Conservation (phyloP, 1,284 basidiomycete genomes). For the Apiotrichum sp. region DNA sequence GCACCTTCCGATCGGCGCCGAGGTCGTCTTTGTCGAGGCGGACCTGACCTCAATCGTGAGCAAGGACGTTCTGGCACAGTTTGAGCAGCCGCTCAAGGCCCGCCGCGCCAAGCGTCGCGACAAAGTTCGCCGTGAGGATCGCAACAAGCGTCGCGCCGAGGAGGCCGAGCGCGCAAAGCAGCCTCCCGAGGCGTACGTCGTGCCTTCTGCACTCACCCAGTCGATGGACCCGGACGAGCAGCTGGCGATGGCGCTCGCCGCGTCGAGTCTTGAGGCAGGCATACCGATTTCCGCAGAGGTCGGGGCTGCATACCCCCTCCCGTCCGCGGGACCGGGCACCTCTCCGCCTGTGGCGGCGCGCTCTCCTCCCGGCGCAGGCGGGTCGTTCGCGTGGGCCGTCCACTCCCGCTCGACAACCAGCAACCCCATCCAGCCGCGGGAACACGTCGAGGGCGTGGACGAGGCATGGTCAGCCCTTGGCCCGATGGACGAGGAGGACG, state of each 20-base stretch:
- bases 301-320: slow-evolving; percentile 6
- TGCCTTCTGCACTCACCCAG: slow-evolving; percentile 5
- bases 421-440: not conserved
- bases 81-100: slow-evolving; percentile 69
- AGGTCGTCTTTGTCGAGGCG: slow-evolving; percentile 90
- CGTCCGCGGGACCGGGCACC: not conserved
- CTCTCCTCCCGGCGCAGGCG: not conserved
- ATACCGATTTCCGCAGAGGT: slow-evolving; percentile 3
- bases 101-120: slow-evolving; percentile 70
- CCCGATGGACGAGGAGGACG: not conserved
- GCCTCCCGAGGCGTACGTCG: slow-evolving; percentile 9
- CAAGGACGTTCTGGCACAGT: slow-evolving; percentile 62
- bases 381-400: slow-evolving; percentile 16
- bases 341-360: not conserved
- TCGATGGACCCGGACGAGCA: slow-evolving; percentile 2
- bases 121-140: slow-evolving; percentile 72
- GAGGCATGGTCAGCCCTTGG: slow-evolving; percentile 8
- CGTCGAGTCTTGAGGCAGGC: slow-evolving; percentile 1
- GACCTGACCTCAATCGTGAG: slow-evolving; percentile 73
- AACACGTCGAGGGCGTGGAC: slow-evolving; percentile 4
- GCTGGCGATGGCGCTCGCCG: slow-evolving; percentile 6
- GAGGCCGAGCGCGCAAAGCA: slow-evolving; percentile 53
- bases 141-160: slow-evolving; percentile 69
- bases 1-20: slow-evolving; percentile 84
- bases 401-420: slow-evolving; percentile 2